phyloP scores from a whole-genome alignment of 148 eudicot genomes.

The Nepenthes mirabilis region DNA sequence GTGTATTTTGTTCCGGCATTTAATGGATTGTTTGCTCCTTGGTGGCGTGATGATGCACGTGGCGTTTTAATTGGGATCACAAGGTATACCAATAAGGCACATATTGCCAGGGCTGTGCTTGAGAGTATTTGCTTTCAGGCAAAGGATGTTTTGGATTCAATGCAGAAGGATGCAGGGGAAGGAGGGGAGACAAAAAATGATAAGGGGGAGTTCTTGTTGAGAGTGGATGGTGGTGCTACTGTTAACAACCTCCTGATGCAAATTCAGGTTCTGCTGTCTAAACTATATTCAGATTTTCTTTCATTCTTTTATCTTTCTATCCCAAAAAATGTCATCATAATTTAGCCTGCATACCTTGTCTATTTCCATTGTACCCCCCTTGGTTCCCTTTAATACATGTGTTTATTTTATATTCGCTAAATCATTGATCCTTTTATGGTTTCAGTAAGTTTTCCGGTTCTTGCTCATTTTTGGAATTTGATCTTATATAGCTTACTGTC shows the following conservation, averaged over 20 bases:
- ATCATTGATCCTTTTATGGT: no score
- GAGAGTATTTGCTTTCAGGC: slow-evolving; percentile 99
- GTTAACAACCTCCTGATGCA: slow-evolving; percentile 86
- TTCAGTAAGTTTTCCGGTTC: no score
- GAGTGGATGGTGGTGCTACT: slow-evolving; percentile 98
- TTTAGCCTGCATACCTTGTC: no score
- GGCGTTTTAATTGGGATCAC: slow-evolving; percentile 93
- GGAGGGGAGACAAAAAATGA: slow-evolving; percentile 51
- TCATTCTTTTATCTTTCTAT: neutral
- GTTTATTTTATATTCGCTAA: no score
- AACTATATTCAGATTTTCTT: neutral
- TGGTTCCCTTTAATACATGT: no score
- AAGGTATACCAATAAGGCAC: slow-evolving; percentile 77
- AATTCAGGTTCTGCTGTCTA: slow-evolving; percentile 47
- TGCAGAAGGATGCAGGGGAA: slow-evolving; percentile 88
- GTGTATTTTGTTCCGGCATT: slow-evolving; percentile 98
- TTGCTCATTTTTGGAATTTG: no score
- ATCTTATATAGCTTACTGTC: no score
- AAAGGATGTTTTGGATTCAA: slow-evolving; percentile 89
- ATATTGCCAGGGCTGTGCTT: slow-evolving; percentile 87
- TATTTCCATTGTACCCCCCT: no score
- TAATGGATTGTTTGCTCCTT: slow-evolving; percentile 97
- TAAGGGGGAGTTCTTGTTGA: slow-evolving; percentile 69
- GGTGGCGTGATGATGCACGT: slow-evolving; percentile 99
- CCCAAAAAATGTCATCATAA: neutral